Percentiles rank a stretch among this genome's conserved stretches.
Evolutionary conservation across 2,329 filamentous ascomycete species (phyloP).

Genomic region (Aspergillus sojae): DNA sequence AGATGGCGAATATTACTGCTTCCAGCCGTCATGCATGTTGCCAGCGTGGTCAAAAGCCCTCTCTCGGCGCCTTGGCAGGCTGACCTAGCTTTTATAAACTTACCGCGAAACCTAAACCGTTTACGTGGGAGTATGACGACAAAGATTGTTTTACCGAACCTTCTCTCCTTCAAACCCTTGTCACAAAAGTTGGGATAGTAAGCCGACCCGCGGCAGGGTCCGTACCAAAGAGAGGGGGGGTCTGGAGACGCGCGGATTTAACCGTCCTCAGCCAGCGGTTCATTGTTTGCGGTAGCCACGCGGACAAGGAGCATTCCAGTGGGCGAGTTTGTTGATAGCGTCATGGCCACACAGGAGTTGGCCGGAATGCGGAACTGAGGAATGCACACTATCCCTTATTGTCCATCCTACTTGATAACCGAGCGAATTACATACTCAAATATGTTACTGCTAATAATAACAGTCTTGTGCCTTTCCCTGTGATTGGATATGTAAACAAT

Average conservation of each 20-base stretch:
- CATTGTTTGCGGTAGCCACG: slow-evolving; percentile 4
- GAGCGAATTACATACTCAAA: not conserved
- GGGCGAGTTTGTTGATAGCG: not conserved
- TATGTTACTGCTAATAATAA: not conserved
- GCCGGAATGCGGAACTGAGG: slow-evolving; percentile 1
- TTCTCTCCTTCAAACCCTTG: not conserved
- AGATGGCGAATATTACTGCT: not conserved
- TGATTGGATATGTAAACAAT: not conserved
- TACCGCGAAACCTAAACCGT: not conserved
- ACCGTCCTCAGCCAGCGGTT: not conserved
- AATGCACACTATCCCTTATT: slow-evolving; percentile 6
- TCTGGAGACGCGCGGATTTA: not conserved
- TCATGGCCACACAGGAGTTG: not conserved
- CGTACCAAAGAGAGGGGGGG: not conserved
- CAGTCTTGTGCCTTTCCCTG: not conserved
- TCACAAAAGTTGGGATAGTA: not conserved
- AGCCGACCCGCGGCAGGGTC: not conserved
- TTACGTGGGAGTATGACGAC: not conserved
- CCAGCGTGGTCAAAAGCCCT: not conserved
- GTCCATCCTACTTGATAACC: not conserved
- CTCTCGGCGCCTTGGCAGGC: not conserved
- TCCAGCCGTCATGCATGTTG: not conserved
- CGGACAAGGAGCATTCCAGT: not conserved
- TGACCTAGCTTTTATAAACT: not conserved
- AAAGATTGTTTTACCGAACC: not conserved